A percentile compares a stretch with the other conserved stretches of the same genome.
Conservation (phyloP, 2,329 filamentous ascomycete genomes). For the Emydomyces testavorans region DNA sequence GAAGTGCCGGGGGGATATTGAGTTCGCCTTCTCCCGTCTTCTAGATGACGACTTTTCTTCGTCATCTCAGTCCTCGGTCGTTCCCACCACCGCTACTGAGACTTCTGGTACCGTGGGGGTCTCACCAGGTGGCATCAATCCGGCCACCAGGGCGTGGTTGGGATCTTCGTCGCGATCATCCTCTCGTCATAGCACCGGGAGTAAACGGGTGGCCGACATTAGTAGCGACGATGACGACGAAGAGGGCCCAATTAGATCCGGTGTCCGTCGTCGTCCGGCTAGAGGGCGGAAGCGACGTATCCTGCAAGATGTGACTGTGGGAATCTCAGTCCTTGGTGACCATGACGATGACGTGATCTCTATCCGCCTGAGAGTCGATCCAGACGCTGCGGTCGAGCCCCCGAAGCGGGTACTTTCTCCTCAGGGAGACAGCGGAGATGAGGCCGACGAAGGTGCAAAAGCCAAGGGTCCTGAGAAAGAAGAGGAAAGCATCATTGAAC, state of each 20-base stretch:
- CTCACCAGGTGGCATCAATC: constrained; percentile 19
- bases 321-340: constrained; percentile 12
- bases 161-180: constrained; percentile 32
- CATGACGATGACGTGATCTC: constrained; percentile 11
- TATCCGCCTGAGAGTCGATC: constrained; percentile 11
- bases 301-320: constrained; percentile 16
- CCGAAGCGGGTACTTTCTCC: neutral
- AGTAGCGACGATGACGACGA: constrained; percentile 31
- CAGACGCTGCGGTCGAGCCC: constrained; percentile 9
- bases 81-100: neutral
- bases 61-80: constrained; percentile 7
- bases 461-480: neutral
- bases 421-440: neutral
- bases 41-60: constrained; percentile 35
- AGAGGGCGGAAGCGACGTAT: constrained; percentile 16
- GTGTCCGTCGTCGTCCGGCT: constrained; percentile 11
- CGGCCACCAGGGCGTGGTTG: constrained; percentile 25
- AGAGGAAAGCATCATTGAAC: neutral
- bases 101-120: neutral
- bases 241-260: constrained; percentile 6
- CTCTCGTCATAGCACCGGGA: constrained; percentile 33
- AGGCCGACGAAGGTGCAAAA: neutral
- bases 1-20: constrained; percentile 44
- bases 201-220: constrained; percentile 33
- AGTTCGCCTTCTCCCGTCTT: constrained; percentile 42